Evolutionary conservation across 2,329 filamentous ascomycete genomes (phyloP).

Genomic region (Microdochium paspali): DNA sequence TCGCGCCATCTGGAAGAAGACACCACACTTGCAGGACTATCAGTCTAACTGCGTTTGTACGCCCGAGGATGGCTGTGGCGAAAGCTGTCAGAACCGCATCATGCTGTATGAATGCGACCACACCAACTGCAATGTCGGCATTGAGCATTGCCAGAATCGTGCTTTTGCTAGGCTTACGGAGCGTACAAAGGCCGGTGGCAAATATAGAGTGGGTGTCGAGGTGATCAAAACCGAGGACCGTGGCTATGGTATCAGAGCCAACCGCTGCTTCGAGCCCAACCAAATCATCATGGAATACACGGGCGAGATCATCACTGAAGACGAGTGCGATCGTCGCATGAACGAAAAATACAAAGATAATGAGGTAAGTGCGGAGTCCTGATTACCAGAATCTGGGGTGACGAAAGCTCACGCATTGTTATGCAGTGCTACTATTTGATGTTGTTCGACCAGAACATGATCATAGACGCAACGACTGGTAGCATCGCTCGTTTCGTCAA

Average conservation of each 20-base stretch:
- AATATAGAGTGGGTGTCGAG: slow-evolving; percentile 88
- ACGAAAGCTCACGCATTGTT: no score
- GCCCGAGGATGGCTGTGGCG: slow-evolving; percentile 71
- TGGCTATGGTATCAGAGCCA: slow-evolving; percentile 85
- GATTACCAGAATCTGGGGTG: slow-evolving; percentile 4
- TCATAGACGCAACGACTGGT: slow-evolving; percentile 92
- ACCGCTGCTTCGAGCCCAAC: slow-evolving; percentile 75
- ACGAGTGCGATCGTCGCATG: slow-evolving; percentile 90
- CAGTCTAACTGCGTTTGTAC: slow-evolving; percentile 71
- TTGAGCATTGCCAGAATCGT: slow-evolving; percentile 72
- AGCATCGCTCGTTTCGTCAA: slow-evolving; percentile 98
- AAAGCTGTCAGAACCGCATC: slow-evolving; percentile 86
- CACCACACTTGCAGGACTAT: slow-evolving; percentile 63
- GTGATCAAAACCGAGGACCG: slow-evolving; percentile 84
- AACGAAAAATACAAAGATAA: slow-evolving; percentile 89
- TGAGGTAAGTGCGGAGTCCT: slow-evolving; percentile 48
- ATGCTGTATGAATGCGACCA: slow-evolving; percentile 97
- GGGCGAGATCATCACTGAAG: slow-evolving; percentile 92
- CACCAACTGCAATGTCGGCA: slow-evolving; percentile 73
- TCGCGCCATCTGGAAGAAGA: slow-evolving; percentile 70
- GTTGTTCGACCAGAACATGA: slow-evolving; percentile 97
- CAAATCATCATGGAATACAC: slow-evolving; percentile 99
- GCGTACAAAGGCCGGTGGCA: slow-evolving; percentile 68
- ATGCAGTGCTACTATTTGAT: slow-evolving; percentile 99
- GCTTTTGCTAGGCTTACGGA: slow-evolving; percentile 73